Evolutionary conservation across 1,139 yeast species (phyloP).

Genomic region (Pichiaceae sp.): DNA sequence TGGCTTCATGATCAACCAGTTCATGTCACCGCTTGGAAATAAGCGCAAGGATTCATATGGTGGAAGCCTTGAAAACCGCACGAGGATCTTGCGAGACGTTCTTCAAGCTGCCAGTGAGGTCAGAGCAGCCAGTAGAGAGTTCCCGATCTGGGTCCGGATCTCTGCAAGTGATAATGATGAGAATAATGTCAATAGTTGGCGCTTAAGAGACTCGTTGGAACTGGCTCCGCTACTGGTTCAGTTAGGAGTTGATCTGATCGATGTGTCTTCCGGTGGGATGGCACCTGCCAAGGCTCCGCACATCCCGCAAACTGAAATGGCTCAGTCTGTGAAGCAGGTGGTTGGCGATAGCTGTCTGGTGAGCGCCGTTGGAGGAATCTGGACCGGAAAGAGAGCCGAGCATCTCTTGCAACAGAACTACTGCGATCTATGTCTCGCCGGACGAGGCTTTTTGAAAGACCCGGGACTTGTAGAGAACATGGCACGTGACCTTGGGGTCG

Average conservation of each 20-base stretch:
- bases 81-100: constrained; percentile 26
- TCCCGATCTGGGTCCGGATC: constrained; percentile 38
- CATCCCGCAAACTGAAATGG: constrained; percentile 17
- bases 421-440: constrained; percentile 41
- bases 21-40: constrained; percentile 31
- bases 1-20: constrained; percentile 34
- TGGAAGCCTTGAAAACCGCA: constrained; percentile 34
- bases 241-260: constrained; percentile 43
- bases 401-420: constrained; percentile 31
- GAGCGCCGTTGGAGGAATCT: constrained; percentile 40
- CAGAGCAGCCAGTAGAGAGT: constrained; percentile 22
- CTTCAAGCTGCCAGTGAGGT: constrained; percentile 28
- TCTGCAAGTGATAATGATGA: constrained; percentile 34
- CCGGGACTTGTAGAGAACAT: constrained; percentile 41
- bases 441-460: constrained; percentile 35
- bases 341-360: constrained; percentile 35
- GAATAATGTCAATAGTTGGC: constrained; percentile 33
- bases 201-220: constrained; percentile 35
- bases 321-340: constrained; percentile 34
- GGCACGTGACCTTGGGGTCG: constrained; percentile 41
- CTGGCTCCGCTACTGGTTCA: constrained; percentile 31
- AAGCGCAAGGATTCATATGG: constrained; percentile 43
- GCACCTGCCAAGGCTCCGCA: constrained; percentile 24
- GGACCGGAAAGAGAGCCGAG: constrained; percentile 29
- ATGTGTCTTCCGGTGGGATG: constrained; percentile 47